phyloP scores from a whole-genome alignment of 2,329 filamentous ascomycete genomes.

The Epichloe hybrida region DNA sequence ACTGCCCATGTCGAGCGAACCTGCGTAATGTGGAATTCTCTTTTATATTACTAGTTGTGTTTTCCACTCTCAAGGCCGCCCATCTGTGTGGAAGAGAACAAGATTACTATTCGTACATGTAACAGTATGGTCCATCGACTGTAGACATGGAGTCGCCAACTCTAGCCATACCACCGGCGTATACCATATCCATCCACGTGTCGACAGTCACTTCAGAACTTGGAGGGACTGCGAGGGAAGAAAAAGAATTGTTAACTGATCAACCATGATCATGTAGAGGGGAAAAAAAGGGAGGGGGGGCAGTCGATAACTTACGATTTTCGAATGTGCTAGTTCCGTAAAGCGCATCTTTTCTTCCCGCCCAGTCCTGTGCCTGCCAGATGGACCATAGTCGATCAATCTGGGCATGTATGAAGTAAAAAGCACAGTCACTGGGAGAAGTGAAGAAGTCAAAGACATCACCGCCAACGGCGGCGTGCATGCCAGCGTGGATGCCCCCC shows the following conservation, averaged over 20 bases:
- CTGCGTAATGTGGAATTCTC: no score
- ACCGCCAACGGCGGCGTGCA: conserved; percentile 1
- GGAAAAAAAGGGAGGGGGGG: no score
- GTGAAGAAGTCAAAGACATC: conserved; percentile 4
- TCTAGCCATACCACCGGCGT: background rate
- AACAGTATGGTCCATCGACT: conserved; percentile 2
- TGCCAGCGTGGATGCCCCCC: background rate
- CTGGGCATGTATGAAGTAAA: conserved; percentile 4
- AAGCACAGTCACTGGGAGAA: conserved; percentile 3
- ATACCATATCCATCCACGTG: background rate
- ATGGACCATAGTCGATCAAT: conserved; percentile 5
- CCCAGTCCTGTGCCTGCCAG: conserved; percentile 5
- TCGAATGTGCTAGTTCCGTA: background rate
- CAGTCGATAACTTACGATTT: background rate
- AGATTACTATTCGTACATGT: background rate
- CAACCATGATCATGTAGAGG: no score
- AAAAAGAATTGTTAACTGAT: no score
- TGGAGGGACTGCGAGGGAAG: background rate
- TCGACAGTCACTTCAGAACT: background rate
- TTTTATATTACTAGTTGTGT: no score
- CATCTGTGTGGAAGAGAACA: background rate
- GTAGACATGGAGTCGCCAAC: conserved; percentile 2
- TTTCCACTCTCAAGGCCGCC: no score
- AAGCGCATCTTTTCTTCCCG: background rate
- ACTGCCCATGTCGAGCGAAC: no score